A percentile compares a stretch with the other conserved stretches of the same genome.
phyloP scores from a whole-genome alignment of 768 basidiomycete species.

The Boletus tylopilopsis region DNA sequence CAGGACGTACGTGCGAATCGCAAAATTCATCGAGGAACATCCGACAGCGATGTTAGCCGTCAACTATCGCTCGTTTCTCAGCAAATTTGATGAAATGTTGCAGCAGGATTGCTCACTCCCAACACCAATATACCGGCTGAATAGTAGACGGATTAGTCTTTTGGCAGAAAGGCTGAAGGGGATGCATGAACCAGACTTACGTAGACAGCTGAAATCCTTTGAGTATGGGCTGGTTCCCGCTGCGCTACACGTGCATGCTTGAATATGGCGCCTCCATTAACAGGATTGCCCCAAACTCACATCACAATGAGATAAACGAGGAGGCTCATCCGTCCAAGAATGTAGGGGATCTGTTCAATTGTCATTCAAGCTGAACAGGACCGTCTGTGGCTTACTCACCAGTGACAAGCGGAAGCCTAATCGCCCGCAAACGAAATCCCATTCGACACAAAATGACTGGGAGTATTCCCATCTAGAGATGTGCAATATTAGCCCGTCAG shows the following conservation, averaged over 20 bases:
- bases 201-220: not conserved
- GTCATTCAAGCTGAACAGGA: not conserved
- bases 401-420: conserved; percentile 15
- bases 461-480: conserved; percentile 23
- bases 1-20: conserved; percentile 22
- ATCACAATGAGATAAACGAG: conserved; percentile 6
- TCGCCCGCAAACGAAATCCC: conserved; percentile 8
- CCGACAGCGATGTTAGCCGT: conserved; percentile 6
- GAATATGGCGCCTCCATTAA: not conserved
- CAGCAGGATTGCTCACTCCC: conserved; percentile 1
- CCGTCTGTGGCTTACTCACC: conserved; percentile 12
- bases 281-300: conserved; percentile 5
- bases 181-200: conserved; percentile 13
- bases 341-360: conserved; percentile 14
- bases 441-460: conserved; percentile 16
- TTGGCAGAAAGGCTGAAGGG: not conserved
- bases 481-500: not conserved
- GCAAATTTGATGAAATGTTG: not conserved
- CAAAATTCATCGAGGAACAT: conserved; percentile 21
- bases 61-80: conserved; percentile 2
- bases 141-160: not conserved
- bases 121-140: conserved; percentile 1
- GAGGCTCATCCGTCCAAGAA: conserved; percentile 13
- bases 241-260: conserved; percentile 2
- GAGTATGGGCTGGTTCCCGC: not conserved